phyloP scores from a whole-genome alignment of 2,329 filamentous ascomycete species.

The Aspergillus bombycis region DNA sequence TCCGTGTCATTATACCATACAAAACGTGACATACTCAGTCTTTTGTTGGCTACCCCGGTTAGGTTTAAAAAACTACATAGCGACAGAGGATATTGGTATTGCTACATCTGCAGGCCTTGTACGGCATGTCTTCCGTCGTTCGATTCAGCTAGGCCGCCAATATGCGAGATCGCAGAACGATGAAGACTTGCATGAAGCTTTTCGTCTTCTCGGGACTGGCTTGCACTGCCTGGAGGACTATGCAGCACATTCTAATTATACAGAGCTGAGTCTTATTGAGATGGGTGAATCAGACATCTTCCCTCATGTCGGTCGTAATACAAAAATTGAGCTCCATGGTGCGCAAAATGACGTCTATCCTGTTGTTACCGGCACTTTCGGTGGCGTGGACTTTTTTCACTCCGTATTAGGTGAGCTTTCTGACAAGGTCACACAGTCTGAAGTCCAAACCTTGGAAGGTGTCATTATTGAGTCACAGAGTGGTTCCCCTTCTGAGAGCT shows the following conservation, averaged over 20 bases:
- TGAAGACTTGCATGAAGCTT: constrained; percentile 82
- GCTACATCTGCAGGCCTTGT: constrained; percentile 81
- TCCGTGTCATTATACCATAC: background rate
- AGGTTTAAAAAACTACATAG: constrained; percentile 89
- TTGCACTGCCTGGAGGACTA: constrained; percentile 92
- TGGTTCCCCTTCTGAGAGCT: constrained; percentile 67
- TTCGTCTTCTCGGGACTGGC: constrained; percentile 83
- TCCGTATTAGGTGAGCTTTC: constrained; percentile 79
- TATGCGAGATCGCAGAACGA: constrained; percentile 70
- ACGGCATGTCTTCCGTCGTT: constrained; percentile 70
- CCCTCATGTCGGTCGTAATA: constrained; percentile 79
- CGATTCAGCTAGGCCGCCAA: constrained; percentile 76
- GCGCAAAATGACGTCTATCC: constrained; percentile 72
- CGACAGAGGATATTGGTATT: constrained; percentile 76
- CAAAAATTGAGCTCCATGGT: constrained; percentile 70
- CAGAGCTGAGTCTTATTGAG: constrained; percentile 84
- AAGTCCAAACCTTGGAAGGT: constrained; percentile 86
- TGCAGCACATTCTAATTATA: constrained; percentile 92
- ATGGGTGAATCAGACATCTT: constrained; percentile 80
- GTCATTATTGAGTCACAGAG: constrained; percentile 67
- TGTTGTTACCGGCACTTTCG: constrained; percentile 87
- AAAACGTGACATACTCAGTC: constrained; percentile 2
- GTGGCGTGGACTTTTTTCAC: constrained; percentile 91
- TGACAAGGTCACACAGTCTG: constrained; percentile 88
- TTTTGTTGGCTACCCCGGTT: constrained; percentile 9